These are phyloP conservation scores for Marasmius fiardii DNA, from an alignment of 1,284 basidiomycete species.

Conservation along the genomic window DNA sequence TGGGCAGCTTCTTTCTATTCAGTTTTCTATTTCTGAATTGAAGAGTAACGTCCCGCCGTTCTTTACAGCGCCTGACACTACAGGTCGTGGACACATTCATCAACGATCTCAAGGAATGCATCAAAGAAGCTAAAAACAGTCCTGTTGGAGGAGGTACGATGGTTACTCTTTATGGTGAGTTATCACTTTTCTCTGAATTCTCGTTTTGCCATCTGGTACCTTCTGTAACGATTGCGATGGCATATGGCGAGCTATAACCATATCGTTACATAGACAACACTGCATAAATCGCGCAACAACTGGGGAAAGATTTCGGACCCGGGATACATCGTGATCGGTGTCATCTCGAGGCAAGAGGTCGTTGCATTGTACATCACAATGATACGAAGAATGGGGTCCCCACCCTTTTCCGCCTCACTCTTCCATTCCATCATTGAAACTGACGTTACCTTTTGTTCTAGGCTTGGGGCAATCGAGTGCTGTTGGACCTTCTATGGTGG, in stretches of 20 bases:
- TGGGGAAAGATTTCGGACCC: too few species aligned
- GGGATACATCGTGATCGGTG: too few species aligned
- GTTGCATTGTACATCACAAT: neutral
- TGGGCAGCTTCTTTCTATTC: constrained; percentile 2
- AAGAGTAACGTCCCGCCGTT: neutral
- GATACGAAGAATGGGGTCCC: neutral
- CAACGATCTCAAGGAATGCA: constrained; percentile 75
- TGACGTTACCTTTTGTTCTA: constrained; percentile 24
- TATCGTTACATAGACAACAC: too few species aligned
- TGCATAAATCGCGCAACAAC: too few species aligned
- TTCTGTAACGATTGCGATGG: neutral
- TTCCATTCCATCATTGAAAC: neutral
- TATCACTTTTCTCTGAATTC: constrained; percentile 5
- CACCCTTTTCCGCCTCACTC: neutral
- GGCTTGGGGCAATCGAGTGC: constrained; percentile 87
- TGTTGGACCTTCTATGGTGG: constrained; percentile 86
- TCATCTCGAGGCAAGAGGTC: too few species aligned
- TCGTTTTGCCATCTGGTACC: neutral
- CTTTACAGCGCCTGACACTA: constrained; percentile 69
- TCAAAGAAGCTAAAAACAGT: constrained; percentile 56
- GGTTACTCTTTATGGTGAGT: constrained; percentile 85
- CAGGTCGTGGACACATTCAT: constrained; percentile 77
- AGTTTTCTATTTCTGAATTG: neutral
- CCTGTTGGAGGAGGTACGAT: constrained; percentile 73
- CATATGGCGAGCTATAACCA: too few species aligned